Evolutionary conservation across 306 rosid genomes (phyloP).

Genomic region (Morella rubra): DNA sequence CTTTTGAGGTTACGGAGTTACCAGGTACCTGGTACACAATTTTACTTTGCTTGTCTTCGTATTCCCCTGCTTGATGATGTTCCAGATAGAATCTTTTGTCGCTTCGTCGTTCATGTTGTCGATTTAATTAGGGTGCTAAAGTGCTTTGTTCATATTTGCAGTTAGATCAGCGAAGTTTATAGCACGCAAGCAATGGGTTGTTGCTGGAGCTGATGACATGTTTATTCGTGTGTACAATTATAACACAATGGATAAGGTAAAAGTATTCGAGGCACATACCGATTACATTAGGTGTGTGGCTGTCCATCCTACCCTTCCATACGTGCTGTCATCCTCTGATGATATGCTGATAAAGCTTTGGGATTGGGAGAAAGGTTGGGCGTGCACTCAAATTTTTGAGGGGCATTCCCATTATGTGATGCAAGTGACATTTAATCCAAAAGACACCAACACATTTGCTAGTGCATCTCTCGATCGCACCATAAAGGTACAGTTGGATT

Average conservation of each 20-base stretch:
- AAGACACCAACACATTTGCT: slow-evolving; percentile 98
- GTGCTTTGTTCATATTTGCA: slow-evolving; percentile 40
- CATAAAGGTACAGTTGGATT: slow-evolving; percentile 68
- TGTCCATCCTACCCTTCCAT: slow-evolving; percentile 97
- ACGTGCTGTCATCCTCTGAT: slow-evolving; percentile 95
- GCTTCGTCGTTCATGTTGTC: slow-evolving; percentile 13
- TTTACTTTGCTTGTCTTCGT: slow-evolving; percentile 23
- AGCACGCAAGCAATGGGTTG: slow-evolving; percentile 97
- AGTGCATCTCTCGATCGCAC: slow-evolving; percentile 99
- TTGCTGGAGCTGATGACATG: slow-evolving; percentile 99
- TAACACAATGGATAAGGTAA: slow-evolving; percentile 97
- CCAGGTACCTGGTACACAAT: slow-evolving; percentile 58
- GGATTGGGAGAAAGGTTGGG: slow-evolving; percentile 99
- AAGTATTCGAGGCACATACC: slow-evolving; percentile 97
- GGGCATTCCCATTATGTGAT: slow-evolving; percentile 99
- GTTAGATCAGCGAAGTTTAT: slow-evolving; percentile 99
- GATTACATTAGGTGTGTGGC: slow-evolving; percentile 99
- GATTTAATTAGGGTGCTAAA: slow-evolving; percentile 25
- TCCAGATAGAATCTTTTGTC: slow-evolving; percentile 18
- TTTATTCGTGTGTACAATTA: slow-evolving; percentile 93
- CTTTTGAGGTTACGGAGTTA: slow-evolving; percentile 97
- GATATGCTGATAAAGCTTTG: slow-evolving; percentile 99
- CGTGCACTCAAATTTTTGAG: slow-evolving; percentile 96
- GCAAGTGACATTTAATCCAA: slow-evolving; percentile 99
- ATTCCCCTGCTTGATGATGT: slow-evolving; percentile 24